phyloP scores from a whole-genome alignment of 352 stramenopile genomes.

The Pythium sp. region DNA sequence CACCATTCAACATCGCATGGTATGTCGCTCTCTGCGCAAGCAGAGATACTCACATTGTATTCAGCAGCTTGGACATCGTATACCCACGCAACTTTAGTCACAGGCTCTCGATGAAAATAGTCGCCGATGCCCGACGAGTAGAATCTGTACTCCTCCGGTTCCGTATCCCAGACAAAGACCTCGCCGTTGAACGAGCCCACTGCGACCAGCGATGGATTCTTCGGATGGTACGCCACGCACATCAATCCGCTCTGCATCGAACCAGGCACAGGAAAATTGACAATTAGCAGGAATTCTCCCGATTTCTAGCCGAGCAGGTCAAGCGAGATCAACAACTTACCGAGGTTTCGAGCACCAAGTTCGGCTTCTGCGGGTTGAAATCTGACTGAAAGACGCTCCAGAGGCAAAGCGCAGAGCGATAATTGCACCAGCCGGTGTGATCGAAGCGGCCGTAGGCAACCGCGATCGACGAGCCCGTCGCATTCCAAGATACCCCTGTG shows the following conservation, averaged over 20 bases:
- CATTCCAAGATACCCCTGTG: constrained; percentile 86
- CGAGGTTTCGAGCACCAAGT: constrained; percentile 75
- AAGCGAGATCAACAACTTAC: constrained; percentile 21
- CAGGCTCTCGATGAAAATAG: constrained; percentile 85
- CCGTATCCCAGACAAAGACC: constrained; percentile 77
- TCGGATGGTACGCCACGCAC: constrained; percentile 84
- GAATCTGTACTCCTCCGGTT: constrained; percentile 63
- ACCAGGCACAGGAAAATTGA: neutral
- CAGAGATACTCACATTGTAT: constrained; percentile 49
- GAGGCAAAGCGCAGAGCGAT: constrained; percentile 77
- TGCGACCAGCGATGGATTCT: constrained; percentile 77
- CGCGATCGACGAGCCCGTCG: constrained; percentile 77
- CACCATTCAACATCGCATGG: neutral
- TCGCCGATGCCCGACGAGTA: constrained; percentile 83
- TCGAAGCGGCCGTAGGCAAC: constrained; percentile 84
- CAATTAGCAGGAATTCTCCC: neutral
- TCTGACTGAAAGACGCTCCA: constrained; percentile 86
- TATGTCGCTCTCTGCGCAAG: neutral
- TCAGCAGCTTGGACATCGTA: constrained; percentile 69
- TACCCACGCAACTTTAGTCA: constrained; percentile 81
- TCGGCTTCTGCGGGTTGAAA: constrained; percentile 60
- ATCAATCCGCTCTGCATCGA: constrained; percentile 71
- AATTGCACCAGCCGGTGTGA: constrained; percentile 87
- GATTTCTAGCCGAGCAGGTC: neutral
- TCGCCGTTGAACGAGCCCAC: constrained; percentile 87